Evolutionary conservation across 768 basidiomycete species (phyloP).

Genomic region (Amanita phalloides): DNA sequence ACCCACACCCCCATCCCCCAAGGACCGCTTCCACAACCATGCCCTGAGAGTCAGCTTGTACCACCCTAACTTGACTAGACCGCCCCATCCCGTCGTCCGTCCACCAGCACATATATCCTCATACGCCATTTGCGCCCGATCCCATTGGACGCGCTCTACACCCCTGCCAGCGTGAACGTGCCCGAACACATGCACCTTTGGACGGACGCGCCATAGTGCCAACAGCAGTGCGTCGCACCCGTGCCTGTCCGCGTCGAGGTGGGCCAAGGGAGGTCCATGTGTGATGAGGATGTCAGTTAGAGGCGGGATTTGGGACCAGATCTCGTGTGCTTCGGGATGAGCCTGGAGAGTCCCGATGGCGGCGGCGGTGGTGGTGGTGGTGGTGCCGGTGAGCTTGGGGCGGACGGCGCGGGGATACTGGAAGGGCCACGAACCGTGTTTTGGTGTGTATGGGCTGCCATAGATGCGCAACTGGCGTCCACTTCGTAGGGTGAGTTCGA

Average conservation of each 20-base stretch:
- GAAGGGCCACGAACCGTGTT: conserved; percentile 1
- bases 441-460: conserved; percentile 2
- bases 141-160: background rate
- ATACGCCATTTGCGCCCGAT: conserved; percentile 2
- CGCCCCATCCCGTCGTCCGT: background rate
- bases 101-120: conserved; percentile 4
- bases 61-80: conserved; percentile 1
- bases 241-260: background rate
- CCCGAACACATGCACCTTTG: conserved; percentile 1
- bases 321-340: background rate
- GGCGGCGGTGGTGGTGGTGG: too few relatives aligned
- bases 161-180: conserved; percentile 1
- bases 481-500: background rate
- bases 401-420: background rate
- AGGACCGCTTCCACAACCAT: background rate
- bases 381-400: background rate
- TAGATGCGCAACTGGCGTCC: background rate
- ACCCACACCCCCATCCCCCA: conserved; percentile 2
- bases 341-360: background rate
- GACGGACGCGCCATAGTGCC: background rate
- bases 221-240: background rate
- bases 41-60: background rate
- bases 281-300: background rate
- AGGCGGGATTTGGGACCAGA: background rate
- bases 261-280: background rate